These are phyloP conservation scores for Cynanchum wilfordii DNA, from an alignment of 257 asterid genomes.

Conservation along the genomic window DNA sequence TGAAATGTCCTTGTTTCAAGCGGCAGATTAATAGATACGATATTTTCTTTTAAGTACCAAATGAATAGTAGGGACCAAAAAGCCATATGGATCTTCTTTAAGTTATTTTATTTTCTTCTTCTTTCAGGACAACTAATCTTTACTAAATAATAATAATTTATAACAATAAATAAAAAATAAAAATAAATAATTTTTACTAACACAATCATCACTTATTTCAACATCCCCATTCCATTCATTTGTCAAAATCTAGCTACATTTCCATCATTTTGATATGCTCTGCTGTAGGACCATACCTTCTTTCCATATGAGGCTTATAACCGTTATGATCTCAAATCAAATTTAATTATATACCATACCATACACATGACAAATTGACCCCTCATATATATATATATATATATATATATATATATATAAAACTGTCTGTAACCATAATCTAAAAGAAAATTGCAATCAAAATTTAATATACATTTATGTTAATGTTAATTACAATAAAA, in stretches of 20 bases:
- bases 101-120: no score
- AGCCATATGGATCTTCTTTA: not conserved
- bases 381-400: not conserved
- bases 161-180: not conserved
- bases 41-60: not conserved
- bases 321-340: not conserved
- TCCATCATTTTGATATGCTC: conserved; percentile 3
- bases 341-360: conserved; percentile 8
- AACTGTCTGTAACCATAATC: no score
- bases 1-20: not conserved
- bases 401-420: not conserved
- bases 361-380: not conserved
- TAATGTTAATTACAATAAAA: not conserved
- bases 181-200: conserved; percentile 1
- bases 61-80: not conserved
- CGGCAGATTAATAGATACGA: not conserved
- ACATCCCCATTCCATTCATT: not conserved
- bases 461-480: conserved; percentile 1
- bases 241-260: conserved; percentile 1
- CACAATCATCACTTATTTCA: conserved; percentile 16
- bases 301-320: not conserved
- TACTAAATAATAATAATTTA: no score
- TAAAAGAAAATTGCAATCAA: not conserved
- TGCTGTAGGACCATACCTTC: conserved; percentile 6
- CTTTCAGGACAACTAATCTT: no score